Percentiles rank a stretch among this genome's conserved stretches.
Conservation (phyloP, 78 protist genomes). For the Pelomyxa schiedti region DNA sequence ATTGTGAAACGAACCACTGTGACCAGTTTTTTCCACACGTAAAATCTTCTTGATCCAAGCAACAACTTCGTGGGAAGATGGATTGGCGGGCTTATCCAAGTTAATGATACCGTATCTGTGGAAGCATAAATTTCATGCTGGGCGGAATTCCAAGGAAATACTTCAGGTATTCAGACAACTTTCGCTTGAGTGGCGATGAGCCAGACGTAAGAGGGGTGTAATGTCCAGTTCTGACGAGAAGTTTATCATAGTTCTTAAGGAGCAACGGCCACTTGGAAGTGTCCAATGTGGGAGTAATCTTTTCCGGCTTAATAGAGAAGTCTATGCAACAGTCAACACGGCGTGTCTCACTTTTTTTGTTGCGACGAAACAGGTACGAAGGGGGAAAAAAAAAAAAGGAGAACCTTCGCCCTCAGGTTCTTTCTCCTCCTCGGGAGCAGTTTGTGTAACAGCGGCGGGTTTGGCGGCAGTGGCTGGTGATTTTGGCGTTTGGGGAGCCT, state of each 20-base stretch:
- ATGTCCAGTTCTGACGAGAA: constrained; percentile 86
- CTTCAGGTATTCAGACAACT: constrained; percentile 81
- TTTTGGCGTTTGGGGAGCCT: no score
- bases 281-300: constrained; percentile 36
- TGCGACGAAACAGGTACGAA: no score
- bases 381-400: no score
- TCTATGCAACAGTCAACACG: no score
- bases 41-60: constrained; percentile 93
- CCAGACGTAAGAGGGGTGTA: constrained; percentile 95
- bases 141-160: neutral
- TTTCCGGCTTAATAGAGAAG: constrained; percentile 39
- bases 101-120: constrained; percentile 91
- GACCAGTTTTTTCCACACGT: constrained; percentile 96
- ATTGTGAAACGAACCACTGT: constrained; percentile 79
- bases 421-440: no score
- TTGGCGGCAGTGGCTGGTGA: no score
- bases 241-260: constrained; percentile 82
- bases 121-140: neutral
- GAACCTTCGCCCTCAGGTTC: no score
- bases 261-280: constrained; percentile 50
- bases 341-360: no score
- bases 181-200: constrained; percentile 87
- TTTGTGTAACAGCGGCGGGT: no score
- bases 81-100: constrained; percentile 99
- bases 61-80: constrained; percentile 99